Percentiles rank a stretch among this genome's conserved stretches.
phyloP scores from a whole-genome alignment of 805 yeast species.

The Suhomyces faveliae region DNA sequence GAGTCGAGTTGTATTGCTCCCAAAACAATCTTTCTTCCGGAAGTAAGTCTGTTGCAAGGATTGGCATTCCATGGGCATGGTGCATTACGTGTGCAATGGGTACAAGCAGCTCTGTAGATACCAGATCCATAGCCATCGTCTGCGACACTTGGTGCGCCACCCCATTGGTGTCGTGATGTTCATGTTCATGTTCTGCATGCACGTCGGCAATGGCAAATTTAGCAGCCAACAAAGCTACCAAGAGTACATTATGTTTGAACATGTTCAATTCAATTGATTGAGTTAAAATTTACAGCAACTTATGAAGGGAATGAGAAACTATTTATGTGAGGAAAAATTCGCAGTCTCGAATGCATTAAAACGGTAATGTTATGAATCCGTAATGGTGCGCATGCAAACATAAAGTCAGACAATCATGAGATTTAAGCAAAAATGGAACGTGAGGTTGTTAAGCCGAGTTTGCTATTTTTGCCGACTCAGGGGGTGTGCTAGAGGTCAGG shows the following conservation, averaged over 20 bases:
- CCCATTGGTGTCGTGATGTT: neutral
- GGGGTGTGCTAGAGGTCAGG: too few relatives aligned
- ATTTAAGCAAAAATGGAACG: neutral
- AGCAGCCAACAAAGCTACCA: neutral
- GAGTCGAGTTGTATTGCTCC: slow-evolving; percentile 75
- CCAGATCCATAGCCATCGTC: neutral
- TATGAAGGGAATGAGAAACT: neutral
- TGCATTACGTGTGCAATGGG: slow-evolving; percentile 31
- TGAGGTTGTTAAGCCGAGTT: too few relatives aligned
- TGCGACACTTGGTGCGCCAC: neutral
- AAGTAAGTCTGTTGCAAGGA: slow-evolving; percentile 61
- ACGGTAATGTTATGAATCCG: neutral
- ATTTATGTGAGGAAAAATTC: neutral
- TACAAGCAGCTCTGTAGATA: slow-evolving; percentile 1
- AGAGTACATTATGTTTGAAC: neutral
- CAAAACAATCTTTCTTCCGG: slow-evolving; percentile 76
- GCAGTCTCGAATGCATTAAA: neutral
- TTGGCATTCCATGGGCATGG: slow-evolving; percentile 70
- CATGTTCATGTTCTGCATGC: neutral
- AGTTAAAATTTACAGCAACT: neutral
- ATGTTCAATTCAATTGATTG: neutral
- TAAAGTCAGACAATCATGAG: neutral
- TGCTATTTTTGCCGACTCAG: too few relatives aligned
- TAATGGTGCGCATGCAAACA: neutral
- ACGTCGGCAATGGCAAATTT: neutral